phyloP scores from a whole-genome alignment of 345 rosid species.

The Litchi chinensis region DNA sequence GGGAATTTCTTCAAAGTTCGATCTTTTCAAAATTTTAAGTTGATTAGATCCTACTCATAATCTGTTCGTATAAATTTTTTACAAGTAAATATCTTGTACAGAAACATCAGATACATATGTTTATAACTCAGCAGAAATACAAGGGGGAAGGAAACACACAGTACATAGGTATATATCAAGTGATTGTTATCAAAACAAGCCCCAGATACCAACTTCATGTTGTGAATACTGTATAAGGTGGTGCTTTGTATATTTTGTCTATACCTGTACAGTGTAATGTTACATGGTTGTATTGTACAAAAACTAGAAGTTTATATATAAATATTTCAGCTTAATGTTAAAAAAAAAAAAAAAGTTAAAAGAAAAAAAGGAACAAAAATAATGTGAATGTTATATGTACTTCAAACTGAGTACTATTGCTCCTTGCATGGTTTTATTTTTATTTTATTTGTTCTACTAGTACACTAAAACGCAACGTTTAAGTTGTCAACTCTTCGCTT shows the following conservation, averaged over 20 bases:
- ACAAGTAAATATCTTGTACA: slow-evolving; percentile 27
- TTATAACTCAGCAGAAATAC: slow-evolving; percentile 8
- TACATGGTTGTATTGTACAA: slow-evolving; percentile 32
- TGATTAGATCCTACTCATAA: slow-evolving; percentile 48
- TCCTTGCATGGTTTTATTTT: too few species aligned
- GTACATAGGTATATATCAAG: slow-evolving; percentile 15
- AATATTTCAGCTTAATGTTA: slow-evolving; percentile 9
- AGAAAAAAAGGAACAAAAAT: background rate
- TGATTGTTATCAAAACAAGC: slow-evolving; percentile 20
- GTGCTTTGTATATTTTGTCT: slow-evolving; percentile 17
- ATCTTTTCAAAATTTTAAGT: slow-evolving; percentile 50
- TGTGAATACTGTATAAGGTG: slow-evolving; percentile 13
- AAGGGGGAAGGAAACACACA: background rate
- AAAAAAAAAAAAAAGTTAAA: background rate
- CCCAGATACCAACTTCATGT: background rate
- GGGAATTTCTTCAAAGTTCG: slow-evolving; percentile 52
- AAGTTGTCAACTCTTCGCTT: background rate
- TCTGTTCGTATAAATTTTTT: background rate
- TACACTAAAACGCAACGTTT: background rate
- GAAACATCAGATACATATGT: slow-evolving; percentile 16
- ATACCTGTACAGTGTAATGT: slow-evolving; percentile 27
- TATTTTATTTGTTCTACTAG: too few species aligned
- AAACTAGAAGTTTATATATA: slow-evolving; percentile 21
- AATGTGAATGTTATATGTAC: slow-evolving; percentile 13
- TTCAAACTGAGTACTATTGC: too few species aligned